Evolutionary conservation across 192 early-diverging fungal genomes (phyloP), one percentile per base, ranked within the genome.

Genomic region (Oehlia diaphana): DNA sequence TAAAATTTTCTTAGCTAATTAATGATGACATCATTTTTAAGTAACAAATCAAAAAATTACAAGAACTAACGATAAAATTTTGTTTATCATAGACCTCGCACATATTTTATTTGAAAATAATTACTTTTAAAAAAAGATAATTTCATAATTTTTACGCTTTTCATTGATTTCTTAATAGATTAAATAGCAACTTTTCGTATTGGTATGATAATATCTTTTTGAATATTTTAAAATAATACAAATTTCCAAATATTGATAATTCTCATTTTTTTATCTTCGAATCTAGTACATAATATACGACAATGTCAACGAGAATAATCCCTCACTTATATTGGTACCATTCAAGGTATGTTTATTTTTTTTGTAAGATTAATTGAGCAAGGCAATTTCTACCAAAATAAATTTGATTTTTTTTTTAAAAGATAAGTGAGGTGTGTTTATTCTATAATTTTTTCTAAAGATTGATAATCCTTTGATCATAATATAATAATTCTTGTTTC

Each of bases 331-430:
- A 58, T 58, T 58, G 53, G 53, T 58, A 58, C 16, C 53, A 58
- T 58, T 58, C 53, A 58, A 58, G 53, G 53, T 58, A 58, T 58
- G 53, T 58, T 58, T 58, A 58, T 58, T 58, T 58, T 58, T 58
- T 58, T 58, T 58, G 53, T 58, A 21, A 21, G 5, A 58, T 58
- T 3, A 53, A 53, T 47, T 58, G 6, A n/a, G 6, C 53, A 58
- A 42, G 19, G 16, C 16, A 58, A 1, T 58, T 58, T 58, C 3
- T 21, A 21, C 4, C 53, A 7, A 1, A n/a, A 58, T 58, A 21
- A 58, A 5, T 53, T 58, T 58, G 53, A 58, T 16, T 53, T 53
- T 1, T 53, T 1, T 53, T 53, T 53, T 21, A 21, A 58, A 58
- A 58, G 53, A 58, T 58, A 58, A 58, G 53, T 58, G 50, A 58